Base-by-base conservation (phyloP, 2,329 filamentous ascomycete species). In the Aureobasidium sp. region DNA sequence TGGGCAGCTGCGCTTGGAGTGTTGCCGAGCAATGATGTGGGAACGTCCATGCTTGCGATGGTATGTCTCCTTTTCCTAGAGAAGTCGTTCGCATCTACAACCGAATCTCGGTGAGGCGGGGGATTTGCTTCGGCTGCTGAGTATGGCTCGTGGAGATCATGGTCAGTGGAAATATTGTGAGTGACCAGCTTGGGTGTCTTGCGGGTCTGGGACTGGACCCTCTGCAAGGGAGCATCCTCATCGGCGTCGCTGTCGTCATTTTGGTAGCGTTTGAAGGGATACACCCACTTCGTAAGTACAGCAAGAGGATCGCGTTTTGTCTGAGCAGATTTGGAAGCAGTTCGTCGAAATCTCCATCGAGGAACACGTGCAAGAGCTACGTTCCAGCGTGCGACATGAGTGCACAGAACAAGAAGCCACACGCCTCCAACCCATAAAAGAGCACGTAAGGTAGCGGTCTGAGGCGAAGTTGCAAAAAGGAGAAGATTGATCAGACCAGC, bases 321-420 rank as follows among this genome's bases (percentile, higher is more conserved):
- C 69, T 67, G 42, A 63, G 68, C 32, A 26, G 61, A 34, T 12
- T 53, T 48, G 2, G 51, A 58, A 34, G 47, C 29, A 26, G 51
- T 48, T 9, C 61, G 36, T 47, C 61, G 47, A 26, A 66, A 66
- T 47, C 92, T 89, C 91, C 93, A 97, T 68, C 86, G 91, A 2
- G 94, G 94, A 20, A 97, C 90, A 62, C 93, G 83, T 56, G 93
- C 92, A 64, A 99, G 78, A 29, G 87, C 83, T 59, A 97, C 88
- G 50, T 90, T 91, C 89, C 90, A 95, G 68, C 82, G 83, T 39
- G 97, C 84, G 13, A 94, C 84, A 34, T 86, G 82, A 34, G 85
- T 84, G 70, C 91, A 95, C 6, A 84, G 77, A 4, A 93, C 76
- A 59, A 96, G 84, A 17, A 96, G 74, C 50, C 84, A 82, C 34